Evolutionary conservation across 1,139 yeast species (phyloP).

Genomic region (Sugiyamaella grinbergsii): DNA sequence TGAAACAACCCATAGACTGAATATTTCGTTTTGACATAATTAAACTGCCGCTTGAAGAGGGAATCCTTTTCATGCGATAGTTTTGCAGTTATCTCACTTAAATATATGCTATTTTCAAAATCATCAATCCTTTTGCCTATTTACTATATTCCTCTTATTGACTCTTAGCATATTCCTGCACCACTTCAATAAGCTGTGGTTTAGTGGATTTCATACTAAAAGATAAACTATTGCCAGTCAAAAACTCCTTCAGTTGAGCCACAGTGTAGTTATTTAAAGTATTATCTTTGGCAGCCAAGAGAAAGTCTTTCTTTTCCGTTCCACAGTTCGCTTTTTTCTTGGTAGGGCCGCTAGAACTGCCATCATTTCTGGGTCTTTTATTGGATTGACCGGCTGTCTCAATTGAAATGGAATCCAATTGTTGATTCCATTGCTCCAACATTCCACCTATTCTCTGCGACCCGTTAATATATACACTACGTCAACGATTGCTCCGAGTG

Average conservation of each 20-base stretch:
- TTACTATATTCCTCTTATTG: too few species aligned
- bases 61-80: too few species aligned
- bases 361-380: constrained; percentile 13
- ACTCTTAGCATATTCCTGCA: constrained; percentile 1
- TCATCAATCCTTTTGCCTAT: too few species aligned
- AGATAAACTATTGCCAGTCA: neutral
- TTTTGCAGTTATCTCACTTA: too few species aligned
- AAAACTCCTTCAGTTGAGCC: constrained; percentile 12
- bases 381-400: constrained; percentile 1
- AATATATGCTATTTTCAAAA: too few species aligned
- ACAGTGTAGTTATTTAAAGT: constrained; percentile 19
- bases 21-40: too few species aligned
- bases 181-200: constrained; percentile 3
- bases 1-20: too few species aligned
- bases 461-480: constrained; percentile 2
- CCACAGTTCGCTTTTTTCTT: constrained; percentile 14
- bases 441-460: constrained; percentile 27
- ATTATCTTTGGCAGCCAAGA: constrained; percentile 20
- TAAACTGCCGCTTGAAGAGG: too few species aligned
- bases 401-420: constrained; percentile 6
- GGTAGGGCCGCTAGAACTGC: constrained; percentile 9
- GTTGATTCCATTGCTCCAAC: constrained; percentile 27
- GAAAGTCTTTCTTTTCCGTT: constrained; percentile 8
- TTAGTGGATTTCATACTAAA: constrained; percentile 1
- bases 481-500: constrained; percentile 4